Evolutionary conservation across 2,329 filamentous ascomycete genomes (phyloP).

Genomic region (Ophiostoma populinum): DNA sequence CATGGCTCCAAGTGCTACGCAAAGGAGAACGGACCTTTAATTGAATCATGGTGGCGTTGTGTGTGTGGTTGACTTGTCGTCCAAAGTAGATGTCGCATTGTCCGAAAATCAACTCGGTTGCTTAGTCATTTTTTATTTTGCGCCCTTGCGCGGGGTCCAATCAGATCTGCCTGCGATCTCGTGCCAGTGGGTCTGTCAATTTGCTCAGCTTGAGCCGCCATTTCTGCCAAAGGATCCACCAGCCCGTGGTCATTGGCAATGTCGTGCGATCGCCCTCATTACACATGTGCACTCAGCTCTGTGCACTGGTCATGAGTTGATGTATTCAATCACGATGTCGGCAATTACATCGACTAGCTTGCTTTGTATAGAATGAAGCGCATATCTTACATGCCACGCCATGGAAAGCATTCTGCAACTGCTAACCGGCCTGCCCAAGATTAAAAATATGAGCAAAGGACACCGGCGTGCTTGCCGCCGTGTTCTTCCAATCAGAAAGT

Average conservation of each 20-base stretch:
- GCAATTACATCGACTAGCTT: too few relatives aligned
- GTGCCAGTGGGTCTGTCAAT: not conserved
- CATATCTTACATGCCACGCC: not conserved
- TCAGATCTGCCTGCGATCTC: not conserved
- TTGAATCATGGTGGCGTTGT: slow-evolving; percentile 62
- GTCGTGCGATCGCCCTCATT: too few relatives aligned
- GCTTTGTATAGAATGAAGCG: too few relatives aligned
- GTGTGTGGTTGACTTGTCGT: slow-evolving; percentile 1
- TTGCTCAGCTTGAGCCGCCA: not conserved
- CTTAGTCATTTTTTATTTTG: slow-evolving; percentile 5
- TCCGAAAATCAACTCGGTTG: not conserved
- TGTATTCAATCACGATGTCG: too few relatives aligned
- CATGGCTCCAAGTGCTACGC: not conserved
- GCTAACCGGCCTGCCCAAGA: too few relatives aligned
- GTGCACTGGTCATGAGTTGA: too few relatives aligned
- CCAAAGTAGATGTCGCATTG: not conserved
- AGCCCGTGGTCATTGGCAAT: too few relatives aligned
- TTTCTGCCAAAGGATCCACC: too few relatives aligned
- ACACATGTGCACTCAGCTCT: too few relatives aligned
- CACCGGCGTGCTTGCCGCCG: too few relatives aligned
- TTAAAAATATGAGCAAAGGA: too few relatives aligned
- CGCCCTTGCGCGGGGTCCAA: not conserved
- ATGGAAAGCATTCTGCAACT: not conserved
- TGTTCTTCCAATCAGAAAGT: too few relatives aligned
- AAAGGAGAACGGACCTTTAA: slow-evolving; percentile 44